These are phyloP conservation scores for Collybiopsis confluens DNA, from an alignment of 768 basidiomycete species.

Conservation along the genomic window DNA sequence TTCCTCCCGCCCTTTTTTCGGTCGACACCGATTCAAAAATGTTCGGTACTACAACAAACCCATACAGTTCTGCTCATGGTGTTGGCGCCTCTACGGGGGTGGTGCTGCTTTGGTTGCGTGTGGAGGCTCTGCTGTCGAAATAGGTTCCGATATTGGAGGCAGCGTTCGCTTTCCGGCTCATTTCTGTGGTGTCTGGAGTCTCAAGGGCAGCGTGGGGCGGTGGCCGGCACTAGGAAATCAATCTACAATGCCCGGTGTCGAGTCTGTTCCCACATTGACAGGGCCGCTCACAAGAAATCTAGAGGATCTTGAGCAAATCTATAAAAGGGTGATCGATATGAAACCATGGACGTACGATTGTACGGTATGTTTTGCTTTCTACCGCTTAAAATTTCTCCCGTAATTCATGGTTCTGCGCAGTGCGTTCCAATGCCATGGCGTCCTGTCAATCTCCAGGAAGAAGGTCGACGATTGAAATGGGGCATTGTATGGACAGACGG, in stretches of 20 bases:
- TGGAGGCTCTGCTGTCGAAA: conserved; percentile 61
- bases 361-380: conserved; percentile 31
- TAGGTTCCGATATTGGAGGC: conserved; percentile 73
- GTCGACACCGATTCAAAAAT: conserved; percentile 58
- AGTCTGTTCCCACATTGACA: conserved; percentile 48
- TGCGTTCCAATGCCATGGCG: conserved; percentile 50
- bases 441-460: conserved; percentile 40
- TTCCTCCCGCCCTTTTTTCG: conserved; percentile 51
- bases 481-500: conserved; percentile 65
- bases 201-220: conserved; percentile 56
- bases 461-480: conserved; percentile 54
- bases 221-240: conserved; percentile 49
- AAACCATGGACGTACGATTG: conserved; percentile 69
- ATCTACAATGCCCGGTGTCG: conserved; percentile 49
- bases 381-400: conserved; percentile 24
- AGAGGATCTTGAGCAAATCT: conserved; percentile 61
- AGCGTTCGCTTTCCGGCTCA: conserved; percentile 71
- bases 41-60: conserved; percentile 61
- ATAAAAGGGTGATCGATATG: conserved; percentile 55
- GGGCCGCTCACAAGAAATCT: conserved; percentile 63
- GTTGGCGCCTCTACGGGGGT: conserved; percentile 69
- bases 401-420: conserved; percentile 21
- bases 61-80: conserved; percentile 48
- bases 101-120: conserved; percentile 64
- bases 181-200: conserved; percentile 65